Base-by-base conservation (phyloP, 768 basidiomycete genomes). In the Cystobasidium onofrii region DNA sequence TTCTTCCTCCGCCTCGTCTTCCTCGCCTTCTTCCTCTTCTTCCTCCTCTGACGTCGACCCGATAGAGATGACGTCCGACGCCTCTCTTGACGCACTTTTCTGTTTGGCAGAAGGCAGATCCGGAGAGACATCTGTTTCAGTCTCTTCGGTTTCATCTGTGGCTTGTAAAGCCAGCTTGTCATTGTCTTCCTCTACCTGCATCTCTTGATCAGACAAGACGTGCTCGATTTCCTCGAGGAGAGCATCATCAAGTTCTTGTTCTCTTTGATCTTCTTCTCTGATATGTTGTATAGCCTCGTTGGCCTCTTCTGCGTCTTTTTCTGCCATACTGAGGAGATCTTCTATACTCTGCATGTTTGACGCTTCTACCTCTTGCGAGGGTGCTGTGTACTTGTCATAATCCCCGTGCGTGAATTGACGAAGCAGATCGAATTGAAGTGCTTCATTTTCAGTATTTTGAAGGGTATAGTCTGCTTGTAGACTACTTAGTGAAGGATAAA, bases 1-100 rank as follows among this genome's bases (percentile, higher is more conserved):
- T 31, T 62, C 64, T 18, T 76, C 62, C 27, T 62, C 65, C 43
- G 31, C 70, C 41, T 74, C 64, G 66, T 77, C 50, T 74, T 67
- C 74, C 50, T 36, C 75, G 46, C 61, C 77, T 27, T 70, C 52
- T 13, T 71, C 54, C 7, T 33, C 43, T 25, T 44, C 33, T 29
- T 64, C 63, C 36, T 64, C 63, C 1, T 64, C 63, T 20, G 63
- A 64, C 2, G 27, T 64, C 15, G 63, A 64, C 3, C 39, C 63
- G 39, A 64, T 64, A 18, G 63, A 64, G 33, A 64, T 64, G 36
- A 64, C 25, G n/a, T 34, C 63, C 29, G 63, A 64, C 9, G 15
- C 63, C 29, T 60, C 57, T 6, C 23, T 29, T 6, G 57, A 29
- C 23, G 29, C n/a, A 20, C 46, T 50, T 3, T 60, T 29, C 57